Percentiles rank a stretch among this genome's conserved stretches.
phyloP scores from a whole-genome alignment of 495 filamentous ascomycete genomes.

The Aspergillus cavernicola region DNA sequence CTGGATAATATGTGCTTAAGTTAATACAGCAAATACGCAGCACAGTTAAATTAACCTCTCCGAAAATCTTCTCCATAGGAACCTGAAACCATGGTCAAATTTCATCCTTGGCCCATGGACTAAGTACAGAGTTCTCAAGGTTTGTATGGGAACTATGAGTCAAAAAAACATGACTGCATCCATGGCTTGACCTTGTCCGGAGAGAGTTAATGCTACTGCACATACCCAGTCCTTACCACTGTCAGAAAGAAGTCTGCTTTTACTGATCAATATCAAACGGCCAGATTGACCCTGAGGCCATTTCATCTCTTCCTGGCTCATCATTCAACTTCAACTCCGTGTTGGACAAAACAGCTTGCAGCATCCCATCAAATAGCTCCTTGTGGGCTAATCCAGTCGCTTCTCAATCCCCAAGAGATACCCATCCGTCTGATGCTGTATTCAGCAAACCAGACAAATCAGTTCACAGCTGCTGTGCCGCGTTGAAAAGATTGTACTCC shows the following conservation, averaged over 20 bases:
- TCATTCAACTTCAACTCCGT: slow-evolving; percentile 23
- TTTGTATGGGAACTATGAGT: too few relatives aligned
- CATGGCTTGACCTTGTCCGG: too few relatives aligned
- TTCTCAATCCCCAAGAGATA: slow-evolving; percentile 35
- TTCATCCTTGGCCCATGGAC: too few relatives aligned
- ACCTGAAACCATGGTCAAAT: too few relatives aligned
- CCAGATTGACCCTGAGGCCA: slow-evolving; percentile 32
- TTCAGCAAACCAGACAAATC: slow-evolving; percentile 30
- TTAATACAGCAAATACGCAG: too few relatives aligned
- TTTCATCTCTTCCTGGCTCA: slow-evolving; percentile 32
- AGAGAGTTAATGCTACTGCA: too few relatives aligned
- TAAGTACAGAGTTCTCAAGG: too few relatives aligned
- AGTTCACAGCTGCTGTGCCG: slow-evolving; percentile 29
- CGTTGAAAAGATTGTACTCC: slow-evolving; percentile 34
- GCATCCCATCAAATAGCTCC: slow-evolving; percentile 31
- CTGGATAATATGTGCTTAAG: too few relatives aligned
- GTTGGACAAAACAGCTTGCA: slow-evolving; percentile 30
- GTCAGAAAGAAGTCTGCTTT: neutral
- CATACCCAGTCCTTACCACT: too few relatives aligned
- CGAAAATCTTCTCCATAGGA: too few relatives aligned
- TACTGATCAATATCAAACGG: slow-evolving; percentile 28
- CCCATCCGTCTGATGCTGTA: slow-evolving; percentile 38
- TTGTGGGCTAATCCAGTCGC: slow-evolving; percentile 26
- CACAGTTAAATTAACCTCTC: too few relatives aligned
- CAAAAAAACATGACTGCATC: too few relatives aligned